Base-by-base conservation (phyloP, 129 eudicot species). In the Artemisia tridentata region DNA sequence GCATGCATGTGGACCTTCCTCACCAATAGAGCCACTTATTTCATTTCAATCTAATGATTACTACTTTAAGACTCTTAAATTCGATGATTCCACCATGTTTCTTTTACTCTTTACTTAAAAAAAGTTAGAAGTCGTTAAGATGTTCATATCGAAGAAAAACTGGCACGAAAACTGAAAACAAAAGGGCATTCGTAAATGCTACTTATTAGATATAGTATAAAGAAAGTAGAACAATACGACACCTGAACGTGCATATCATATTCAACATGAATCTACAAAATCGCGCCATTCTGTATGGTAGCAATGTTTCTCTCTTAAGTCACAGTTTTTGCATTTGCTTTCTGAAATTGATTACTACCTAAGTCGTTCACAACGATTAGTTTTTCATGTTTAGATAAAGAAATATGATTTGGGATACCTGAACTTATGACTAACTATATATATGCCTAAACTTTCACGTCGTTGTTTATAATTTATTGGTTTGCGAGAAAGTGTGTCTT, bases 11-110 rank as follows among this genome's bases (percentile, higher is more conserved):
- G 77, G 81, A 71, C 81, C 81, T 70, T 77, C 53, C 51, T 63
- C 52, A 77, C 81, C 77, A 77, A 63, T 63, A 77, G 76, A 70
- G 61, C 57, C 77, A 63, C 72, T 77, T 63, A 70, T 77, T 52
- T 77, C 65, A 51, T 59, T 70, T 63, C 81, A 71, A 70, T 52
- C 61, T 63, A 34, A 63, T 63, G 50, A 63, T 63, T 63, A 63
- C 67, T 63, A 63, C 67, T 63, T 63, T 63, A 19, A 29, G 67
- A 63, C 67, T 63, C 47, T 11, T 27, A 27, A 14, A 31, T 31
- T 48, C 50, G 34, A 34, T 63, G 67, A 63, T 63, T 31, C 13
- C 67, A 63, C 6, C 19, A 63, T 47, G 41, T 63, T 48, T 63
- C 23, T 29, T 31, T 34, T 38, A 38, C 10, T 38, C 45, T 38